These are phyloP conservation scores for Rhizopogon hawkerae DNA, from an alignment of 1,284 basidiomycete species.

Conservation along the genomic window DNA sequence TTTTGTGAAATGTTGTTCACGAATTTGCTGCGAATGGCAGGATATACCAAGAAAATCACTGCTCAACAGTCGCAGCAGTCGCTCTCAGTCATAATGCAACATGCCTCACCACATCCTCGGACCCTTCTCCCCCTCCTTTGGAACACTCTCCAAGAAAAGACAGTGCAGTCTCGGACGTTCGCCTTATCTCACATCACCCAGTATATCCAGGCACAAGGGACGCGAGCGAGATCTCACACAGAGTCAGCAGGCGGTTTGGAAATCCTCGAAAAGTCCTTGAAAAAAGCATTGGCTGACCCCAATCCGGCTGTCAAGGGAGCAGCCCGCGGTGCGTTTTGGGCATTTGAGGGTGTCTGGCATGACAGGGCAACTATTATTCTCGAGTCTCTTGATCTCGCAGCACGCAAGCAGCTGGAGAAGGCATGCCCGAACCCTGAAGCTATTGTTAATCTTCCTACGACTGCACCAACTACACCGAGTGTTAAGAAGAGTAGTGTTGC, in stretches of 20 bases:
- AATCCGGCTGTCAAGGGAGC: conserved; percentile 76
- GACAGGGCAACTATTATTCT: conserved; percentile 59
- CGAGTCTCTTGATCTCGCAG: conserved; percentile 59
- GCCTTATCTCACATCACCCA: conserved; percentile 60
- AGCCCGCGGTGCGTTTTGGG: conserved; percentile 75
- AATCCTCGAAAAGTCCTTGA: conserved; percentile 62
- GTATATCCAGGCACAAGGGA: conserved; percentile 65
- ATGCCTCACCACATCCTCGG: conserved; percentile 69
- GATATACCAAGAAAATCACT: conserved; percentile 92
- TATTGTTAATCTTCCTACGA: conserved; percentile 31
- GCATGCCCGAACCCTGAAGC: conserved; percentile 55
- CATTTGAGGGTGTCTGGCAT: conserved; percentile 70
- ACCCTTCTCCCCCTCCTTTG: conserved; percentile 66
- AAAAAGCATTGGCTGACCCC: conserved; percentile 67
- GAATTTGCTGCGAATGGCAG: conserved; percentile 79
- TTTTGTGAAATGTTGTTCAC: conserved; percentile 71
- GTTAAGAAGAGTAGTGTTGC: conserved; percentile 71
- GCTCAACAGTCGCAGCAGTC: conserved; percentile 80
- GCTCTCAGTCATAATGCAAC: conserved; percentile 59
- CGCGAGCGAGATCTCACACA: conserved; percentile 53
- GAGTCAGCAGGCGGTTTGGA: conserved; percentile 64
- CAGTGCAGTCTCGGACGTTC: conserved; percentile 68
- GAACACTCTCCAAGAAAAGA: conserved; percentile 78
- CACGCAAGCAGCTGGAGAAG: conserved; percentile 82
- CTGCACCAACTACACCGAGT: conserved; percentile 48